Evolutionary conservation across 139 green algal genomes (phyloP).

Genomic region (Micractinium conductrix): DNA sequence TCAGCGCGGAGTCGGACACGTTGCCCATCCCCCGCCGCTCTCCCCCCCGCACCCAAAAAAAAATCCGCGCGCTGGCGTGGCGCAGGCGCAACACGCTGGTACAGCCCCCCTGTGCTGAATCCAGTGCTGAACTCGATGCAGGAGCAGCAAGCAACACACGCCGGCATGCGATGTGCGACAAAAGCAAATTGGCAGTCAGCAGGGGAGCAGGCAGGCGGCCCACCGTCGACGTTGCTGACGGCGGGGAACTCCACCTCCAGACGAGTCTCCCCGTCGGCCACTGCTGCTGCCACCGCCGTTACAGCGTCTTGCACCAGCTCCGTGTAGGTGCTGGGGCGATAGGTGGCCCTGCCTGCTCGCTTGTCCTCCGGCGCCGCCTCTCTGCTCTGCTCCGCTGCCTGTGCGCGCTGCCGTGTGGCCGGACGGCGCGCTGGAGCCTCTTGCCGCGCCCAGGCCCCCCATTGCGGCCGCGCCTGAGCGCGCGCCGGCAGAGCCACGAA

Average conservation of each 20-base stretch:
- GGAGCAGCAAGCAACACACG: too few species aligned
- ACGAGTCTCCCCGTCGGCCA: conserved; percentile 70
- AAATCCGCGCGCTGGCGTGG: too few species aligned
- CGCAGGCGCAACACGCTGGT: too few species aligned
- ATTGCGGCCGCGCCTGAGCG: not conserved
- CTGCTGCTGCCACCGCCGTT: conserved; percentile 56
- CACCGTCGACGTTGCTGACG: conserved; percentile 72
- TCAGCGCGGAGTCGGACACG: too few species aligned
- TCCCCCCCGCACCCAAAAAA: too few species aligned
- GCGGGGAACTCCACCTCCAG: conserved; percentile 94
- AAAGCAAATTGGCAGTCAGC: not conserved
- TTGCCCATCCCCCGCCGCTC: too few species aligned
- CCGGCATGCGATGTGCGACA: too few species aligned
- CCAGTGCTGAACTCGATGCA: too few species aligned
- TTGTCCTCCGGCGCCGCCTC: not conserved
- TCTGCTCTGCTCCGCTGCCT: not conserved
- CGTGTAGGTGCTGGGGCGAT: conserved; percentile 73
- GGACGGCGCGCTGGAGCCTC: not conserved
- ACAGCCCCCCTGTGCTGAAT: too few species aligned
- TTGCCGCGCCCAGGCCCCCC: not conserved
- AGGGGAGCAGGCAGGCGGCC: not conserved
- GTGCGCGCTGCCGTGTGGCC: not conserved
- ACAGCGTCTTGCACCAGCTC: conserved; percentile 82
- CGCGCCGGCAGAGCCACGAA: not conserved
- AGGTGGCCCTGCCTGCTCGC: conserved; percentile 48